phyloP scores from a whole-genome alignment of 2,329 filamentous ascomycete species.

The Fusarium sp. region DNA sequence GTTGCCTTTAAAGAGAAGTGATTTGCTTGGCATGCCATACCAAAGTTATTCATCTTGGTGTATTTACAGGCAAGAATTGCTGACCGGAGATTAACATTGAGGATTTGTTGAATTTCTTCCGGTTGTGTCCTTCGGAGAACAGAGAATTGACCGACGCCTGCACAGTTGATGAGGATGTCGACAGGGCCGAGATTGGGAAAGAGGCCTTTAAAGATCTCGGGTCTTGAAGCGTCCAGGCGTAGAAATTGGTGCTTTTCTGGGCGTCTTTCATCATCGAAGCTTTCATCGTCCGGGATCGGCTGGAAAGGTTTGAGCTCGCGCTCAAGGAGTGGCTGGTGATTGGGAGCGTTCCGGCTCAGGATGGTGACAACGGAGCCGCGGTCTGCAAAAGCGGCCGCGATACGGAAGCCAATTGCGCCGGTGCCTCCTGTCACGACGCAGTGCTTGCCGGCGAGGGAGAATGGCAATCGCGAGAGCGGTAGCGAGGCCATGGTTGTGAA shows the following conservation, averaged over 20 bases:
- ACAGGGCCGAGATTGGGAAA: slow-evolving; percentile 50
- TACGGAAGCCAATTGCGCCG: slow-evolving; percentile 75
- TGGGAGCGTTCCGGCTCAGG: slow-evolving; percentile 65
- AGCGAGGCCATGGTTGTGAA: neutral
- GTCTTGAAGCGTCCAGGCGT: slow-evolving; percentile 48
- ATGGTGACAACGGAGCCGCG: slow-evolving; percentile 71
- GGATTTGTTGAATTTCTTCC: slow-evolving; percentile 63
- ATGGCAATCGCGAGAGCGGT: slow-evolving; percentile 35
- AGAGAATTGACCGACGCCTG: slow-evolving; percentile 75
- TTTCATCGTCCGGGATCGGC: slow-evolving; percentile 2
- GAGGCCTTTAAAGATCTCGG: slow-evolving; percentile 45
- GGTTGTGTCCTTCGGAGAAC: slow-evolving; percentile 68
- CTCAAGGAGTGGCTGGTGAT: slow-evolving; percentile 56
- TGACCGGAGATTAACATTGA: slow-evolving; percentile 77
- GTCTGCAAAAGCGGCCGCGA: slow-evolving; percentile 72
- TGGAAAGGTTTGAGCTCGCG: slow-evolving; percentile 45
- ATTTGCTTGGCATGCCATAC: slow-evolving; percentile 33
- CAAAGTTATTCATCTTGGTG: slow-evolving; percentile 49
- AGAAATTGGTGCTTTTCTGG: slow-evolving; percentile 50
- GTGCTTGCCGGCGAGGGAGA: slow-evolving; percentile 59
- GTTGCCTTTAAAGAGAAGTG: neutral
- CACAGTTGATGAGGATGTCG: slow-evolving; percentile 81
- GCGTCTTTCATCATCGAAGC: neutral
- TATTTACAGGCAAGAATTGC: slow-evolving; percentile 72
- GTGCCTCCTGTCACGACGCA: slow-evolving; percentile 76